phyloP scores from a whole-genome alignment of 1,139 yeast species.

The Geotrichum carabidarum region DNA sequence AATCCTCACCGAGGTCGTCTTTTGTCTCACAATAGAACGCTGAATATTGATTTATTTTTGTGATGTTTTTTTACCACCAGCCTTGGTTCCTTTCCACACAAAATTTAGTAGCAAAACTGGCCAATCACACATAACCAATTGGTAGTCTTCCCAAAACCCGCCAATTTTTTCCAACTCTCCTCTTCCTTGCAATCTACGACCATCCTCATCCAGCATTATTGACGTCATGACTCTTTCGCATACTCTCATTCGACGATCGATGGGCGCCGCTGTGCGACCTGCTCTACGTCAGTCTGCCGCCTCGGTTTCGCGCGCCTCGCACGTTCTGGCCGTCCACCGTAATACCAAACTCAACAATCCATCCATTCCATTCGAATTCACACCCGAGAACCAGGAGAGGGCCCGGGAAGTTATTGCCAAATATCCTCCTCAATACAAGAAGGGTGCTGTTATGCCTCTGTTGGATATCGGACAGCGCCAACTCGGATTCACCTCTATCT shows the following conservation, averaged over 20 bases:
- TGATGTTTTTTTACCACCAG: neutral
- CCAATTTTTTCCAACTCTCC: slow-evolving; percentile 1
- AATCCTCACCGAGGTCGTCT: neutral
- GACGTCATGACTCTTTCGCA: slow-evolving; percentile 17
- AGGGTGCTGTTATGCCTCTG: slow-evolving; percentile 84
- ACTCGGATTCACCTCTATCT: slow-evolving; percentile 77
- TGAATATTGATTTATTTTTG: neutral
- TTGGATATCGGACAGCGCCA: slow-evolving; percentile 87
- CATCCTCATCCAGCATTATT: slow-evolving; percentile 2
- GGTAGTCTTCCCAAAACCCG: slow-evolving; percentile 2
- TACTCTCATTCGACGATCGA: slow-evolving; percentile 12
- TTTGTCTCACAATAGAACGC: too few relatives aligned
- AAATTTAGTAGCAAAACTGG: neutral
- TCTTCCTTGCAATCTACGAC: slow-evolving; percentile 1
- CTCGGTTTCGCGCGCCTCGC: slow-evolving; percentile 19
- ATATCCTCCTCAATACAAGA: slow-evolving; percentile 82
- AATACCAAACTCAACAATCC: slow-evolving; percentile 66
- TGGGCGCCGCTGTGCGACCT: slow-evolving; percentile 11
- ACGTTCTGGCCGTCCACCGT: slow-evolving; percentile 64
- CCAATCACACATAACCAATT: slow-evolving; percentile 15
- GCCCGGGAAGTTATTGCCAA: slow-evolving; percentile 72
- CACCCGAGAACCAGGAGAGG: slow-evolving; percentile 59
- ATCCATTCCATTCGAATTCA: slow-evolving; percentile 66
- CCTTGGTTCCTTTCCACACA: neutral
- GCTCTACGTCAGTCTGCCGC: slow-evolving; percentile 1